Evolutionary conservation across 164 flowering plant genomes (phyloP), one percentile per base, ranked within the genome.

Genomic region (Dillenia suffruticosa): DNA sequence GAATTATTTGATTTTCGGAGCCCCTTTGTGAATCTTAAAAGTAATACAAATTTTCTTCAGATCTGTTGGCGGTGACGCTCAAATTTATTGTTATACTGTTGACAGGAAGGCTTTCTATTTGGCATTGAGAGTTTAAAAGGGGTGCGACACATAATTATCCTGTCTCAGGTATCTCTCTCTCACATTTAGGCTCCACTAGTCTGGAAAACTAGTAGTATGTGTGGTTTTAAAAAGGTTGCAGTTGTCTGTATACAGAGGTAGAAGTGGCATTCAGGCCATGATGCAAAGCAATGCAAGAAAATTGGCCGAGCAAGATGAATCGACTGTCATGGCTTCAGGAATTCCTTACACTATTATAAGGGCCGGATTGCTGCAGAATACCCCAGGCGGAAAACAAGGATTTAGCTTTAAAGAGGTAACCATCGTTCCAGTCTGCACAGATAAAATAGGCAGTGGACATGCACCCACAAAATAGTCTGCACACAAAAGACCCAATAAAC

Each of bases 271-370:
- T 69, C 89, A 86, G 84, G 85, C 90, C 54, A 71, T 91, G 57
- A 72, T 91, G 76, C 86, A 65, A 56, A 68, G 83, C 77, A 89
- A 79, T 40, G 79, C 84, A 3, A 82, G 57, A 59, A 85, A 85
- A 73, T 58, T 86, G 68, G 90, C 96, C 8, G 97, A 91, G 82
- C 71, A 80, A 80, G 92, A 89, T 75, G 97, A 94, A 69, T 70
- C 76, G 10, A 45, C 12, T 2, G 63, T 94, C 47, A 68, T 67
- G 61, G 79, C 72, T n/a, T 78, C 83, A 1, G 90, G 92, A 44
- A 74, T 91, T 49, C 96, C 99, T 17, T 86, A 81, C 73, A 94
- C 96, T 63, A 82, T 91, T 50, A 85, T 94, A 63, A 76, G 85
- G 70, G 80, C 84, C 49, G 99, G 99, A 15, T 54, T 54, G 49